These are phyloP conservation scores for Daedaleopsis sinensis DNA, from an alignment of 768 basidiomycete genomes.

Conservation along the genomic window DNA sequence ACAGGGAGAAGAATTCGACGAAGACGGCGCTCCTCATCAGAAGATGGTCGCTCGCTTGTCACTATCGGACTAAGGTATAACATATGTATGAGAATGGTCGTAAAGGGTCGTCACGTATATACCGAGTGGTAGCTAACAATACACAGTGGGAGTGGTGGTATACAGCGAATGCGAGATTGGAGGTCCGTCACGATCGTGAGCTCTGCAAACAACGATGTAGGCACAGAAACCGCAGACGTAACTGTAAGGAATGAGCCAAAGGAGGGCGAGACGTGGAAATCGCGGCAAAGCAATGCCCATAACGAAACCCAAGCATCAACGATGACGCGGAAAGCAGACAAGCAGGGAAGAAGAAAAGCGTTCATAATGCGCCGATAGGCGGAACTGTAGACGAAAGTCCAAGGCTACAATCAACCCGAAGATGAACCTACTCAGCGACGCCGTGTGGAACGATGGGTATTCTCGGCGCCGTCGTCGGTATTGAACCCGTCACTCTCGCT, in stretches of 20 bases:
- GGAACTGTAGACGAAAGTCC: constrained; percentile 13
- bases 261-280: constrained; percentile 8
- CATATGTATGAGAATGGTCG: constrained; percentile 34
- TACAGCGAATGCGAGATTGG: constrained; percentile 31
- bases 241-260: constrained; percentile 13
- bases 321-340: neutral
- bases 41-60: constrained; percentile 70
- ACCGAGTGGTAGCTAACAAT: constrained; percentile 40
- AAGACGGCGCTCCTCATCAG: constrained; percentile 86
- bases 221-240: neutral
- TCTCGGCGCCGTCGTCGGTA: constrained; percentile 27
- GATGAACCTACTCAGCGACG: constrained; percentile 20
- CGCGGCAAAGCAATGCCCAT: constrained; percentile 5
- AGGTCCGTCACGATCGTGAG: constrained; percentile 24
- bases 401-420: constrained; percentile 10
- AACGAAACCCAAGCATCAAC: constrained; percentile 4
- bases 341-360: constrained; percentile 7
- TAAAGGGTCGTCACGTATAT: constrained; percentile 31
- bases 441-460: constrained; percentile 20
- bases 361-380: constrained; percentile 13
- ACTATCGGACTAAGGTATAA: constrained; percentile 34
- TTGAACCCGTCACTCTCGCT: constrained; percentile 57
- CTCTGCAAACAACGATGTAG: constrained; percentile 17
- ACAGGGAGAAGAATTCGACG: constrained; percentile 76
- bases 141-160: constrained; percentile 38